Evolutionary conservation across 176 grass and related monocot genomes (phyloP).

Genomic region (Musa acuminata): DNA sequence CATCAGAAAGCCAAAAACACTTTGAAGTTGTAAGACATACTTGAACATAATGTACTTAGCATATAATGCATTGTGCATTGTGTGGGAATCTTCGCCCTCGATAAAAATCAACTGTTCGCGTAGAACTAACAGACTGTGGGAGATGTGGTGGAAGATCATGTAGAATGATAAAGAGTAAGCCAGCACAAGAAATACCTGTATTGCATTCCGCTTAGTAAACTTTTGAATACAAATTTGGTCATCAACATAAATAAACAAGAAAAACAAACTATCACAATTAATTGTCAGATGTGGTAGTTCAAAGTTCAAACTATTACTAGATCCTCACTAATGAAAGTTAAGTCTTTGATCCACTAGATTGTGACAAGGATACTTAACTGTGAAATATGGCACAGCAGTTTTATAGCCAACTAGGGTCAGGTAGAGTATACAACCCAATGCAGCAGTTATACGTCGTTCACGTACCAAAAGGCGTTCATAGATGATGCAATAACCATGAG

Average conservation of each 20-base stretch:
- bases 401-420: conserved; percentile 86
- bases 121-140: conserved; percentile 58
- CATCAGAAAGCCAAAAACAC: background rate
- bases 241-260: background rate
- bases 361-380: conserved; percentile 29
- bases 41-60: conserved; percentile 96
- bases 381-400: conserved; percentile 79
- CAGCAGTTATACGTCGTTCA: conserved; percentile 66
- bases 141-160: conserved; percentile 65
- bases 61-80: conserved; percentile 64
- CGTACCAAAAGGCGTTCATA: conserved; percentile 71
- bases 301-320: background rate
- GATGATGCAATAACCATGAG: conserved; percentile 86
- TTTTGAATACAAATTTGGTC: background rate
- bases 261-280: background rate
- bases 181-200: conserved; percentile 56
- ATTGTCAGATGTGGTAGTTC: background rate
- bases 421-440: conserved; percentile 62
- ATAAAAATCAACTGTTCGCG: conserved; percentile 62
- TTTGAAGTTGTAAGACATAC: conserved; percentile 26
- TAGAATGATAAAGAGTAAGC: conserved; percentile 73
- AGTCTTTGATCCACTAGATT: background rate
- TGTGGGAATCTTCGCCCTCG: conserved; percentile 67
- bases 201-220: background rate
- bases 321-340: background rate